Evolutionary conservation across 1,284 basidiomycete genomes (phyloP), one percentile per base, ranked within the genome.

Genomic region (Ganoderma resinaceum): DNA sequence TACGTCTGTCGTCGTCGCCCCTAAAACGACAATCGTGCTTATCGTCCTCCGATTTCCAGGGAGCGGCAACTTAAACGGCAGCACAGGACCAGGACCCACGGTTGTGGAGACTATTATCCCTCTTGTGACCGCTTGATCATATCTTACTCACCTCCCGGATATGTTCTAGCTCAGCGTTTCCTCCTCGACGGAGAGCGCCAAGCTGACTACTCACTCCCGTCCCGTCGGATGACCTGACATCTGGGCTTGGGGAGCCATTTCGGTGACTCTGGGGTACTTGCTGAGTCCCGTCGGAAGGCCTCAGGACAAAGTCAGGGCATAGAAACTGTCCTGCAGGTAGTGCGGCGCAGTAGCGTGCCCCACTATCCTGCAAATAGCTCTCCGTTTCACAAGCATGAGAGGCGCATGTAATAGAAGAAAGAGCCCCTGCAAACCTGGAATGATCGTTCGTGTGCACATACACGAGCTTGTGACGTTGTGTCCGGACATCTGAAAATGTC

Each of bases 21-120:
- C 20, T 12, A 14, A 33, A 55, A 55, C 62, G 38, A 58, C 55
- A n/a, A 64, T 64, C 63, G 40, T 46, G 18, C 63, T n/a, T 46
- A 55, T 55, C 53, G 53, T 26, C 12, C 29, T 31, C 26, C 23
- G 12, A 31, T 43, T 58, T 33, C 16, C 23, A 29, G n/a, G 16
- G 18, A 37, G 29, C 18, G 11, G 46, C 35, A 43, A 57, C 62
- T 20, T 29, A 57, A 55, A 31, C 31, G 53, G 53, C 29, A 38
- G 53, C 23, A 29, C 35, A 42, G 35, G 57, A 20, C 35, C 35
- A 42, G 35, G 57, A 20, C 35, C 64, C 64, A 23, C 9, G 26
- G 31, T 23, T 33, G 46, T 9, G 65, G 65, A 61, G 60, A 66
- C 49, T 61, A 20, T 57, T 18, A 29, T 5, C n/a, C 9, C 35